These are phyloP conservation scores for Podospora pseudoanserina DNA, from an alignment of 495 filamentous ascomycete genomes.

Conservation along the genomic window DNA sequence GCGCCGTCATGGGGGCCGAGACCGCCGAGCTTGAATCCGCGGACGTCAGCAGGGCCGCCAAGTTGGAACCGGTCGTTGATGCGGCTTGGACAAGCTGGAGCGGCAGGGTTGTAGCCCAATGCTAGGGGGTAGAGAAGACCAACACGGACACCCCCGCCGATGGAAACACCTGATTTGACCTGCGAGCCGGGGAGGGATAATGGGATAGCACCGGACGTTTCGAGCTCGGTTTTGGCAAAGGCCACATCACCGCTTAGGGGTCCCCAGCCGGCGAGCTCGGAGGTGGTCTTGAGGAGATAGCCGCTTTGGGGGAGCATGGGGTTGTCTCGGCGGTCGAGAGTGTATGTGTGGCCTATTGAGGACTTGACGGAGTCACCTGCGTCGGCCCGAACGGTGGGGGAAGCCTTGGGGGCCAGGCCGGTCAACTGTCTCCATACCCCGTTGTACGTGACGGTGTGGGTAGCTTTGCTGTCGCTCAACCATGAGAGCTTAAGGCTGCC, in stretches of 20 bases:
- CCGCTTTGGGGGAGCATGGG: conserved; percentile 77
- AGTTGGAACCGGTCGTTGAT: conserved; percentile 94
- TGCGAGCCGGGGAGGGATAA: conserved; percentile 63
- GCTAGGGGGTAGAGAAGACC: conserved; percentile 57
- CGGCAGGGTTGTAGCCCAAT: conserved; percentile 55
- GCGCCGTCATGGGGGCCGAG: conserved; percentile 79
- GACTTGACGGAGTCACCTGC: conserved; percentile 91
- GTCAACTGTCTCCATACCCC: conserved; percentile 87
- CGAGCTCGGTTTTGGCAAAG: conserved; percentile 83
- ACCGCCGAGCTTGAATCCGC: conserved; percentile 85
- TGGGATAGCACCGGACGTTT: conserved; percentile 69
- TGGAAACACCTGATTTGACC: conserved; percentile 65
- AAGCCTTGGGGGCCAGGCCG: conserved; percentile 65
- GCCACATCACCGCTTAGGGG: conserved; percentile 81
- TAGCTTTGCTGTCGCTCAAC: conserved; percentile 56
- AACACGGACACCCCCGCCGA: conserved; percentile 48
- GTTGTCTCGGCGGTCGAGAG: conserved; percentile 72
- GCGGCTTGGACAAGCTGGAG: conserved; percentile 58
- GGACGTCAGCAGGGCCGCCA: conserved; percentile 89
- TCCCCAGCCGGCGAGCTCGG: conserved; percentile 85
- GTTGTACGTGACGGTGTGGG: conserved; percentile 73
- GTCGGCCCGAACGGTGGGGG: conserved; percentile 73
- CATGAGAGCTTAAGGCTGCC: conserved; percentile 72
- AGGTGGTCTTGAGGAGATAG: conserved; percentile 67
- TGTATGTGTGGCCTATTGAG: conserved; percentile 76